Base-by-base conservation (phyloP, 1,284 basidiomycete genomes). In the Pisolithus thermaeus region DNA sequence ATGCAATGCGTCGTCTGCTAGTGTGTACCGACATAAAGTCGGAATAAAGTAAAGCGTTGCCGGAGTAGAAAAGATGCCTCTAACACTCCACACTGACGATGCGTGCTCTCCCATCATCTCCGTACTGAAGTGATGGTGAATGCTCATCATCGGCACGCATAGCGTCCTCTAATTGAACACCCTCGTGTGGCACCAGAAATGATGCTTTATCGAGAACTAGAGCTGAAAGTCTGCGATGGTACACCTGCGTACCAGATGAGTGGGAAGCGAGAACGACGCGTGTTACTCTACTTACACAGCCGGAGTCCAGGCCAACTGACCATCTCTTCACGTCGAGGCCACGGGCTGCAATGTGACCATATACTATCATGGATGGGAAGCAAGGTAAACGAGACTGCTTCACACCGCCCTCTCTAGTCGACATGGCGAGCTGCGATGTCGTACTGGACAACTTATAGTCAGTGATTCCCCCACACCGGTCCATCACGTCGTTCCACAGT, bases 241-340 rank as follows among this genome's bases (percentile, higher is more conserved):
- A 81, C 28, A 75, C 68, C 81, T 75, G 32, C 36, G 38, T n/a
- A 25, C 59, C 22, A 58, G 39, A 41, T 49, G 5, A 37, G 7
- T 18, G 4, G 42, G 53, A 55, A 25, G 20, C 35, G 12, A 25
- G 1, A 38, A 32, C 32, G 5, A 46, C 11, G 20, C 14, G 22
- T n/a, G 23, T 8, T 14, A 4, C 8, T 9, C 49, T 16, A 73
- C 80, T 59, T 61, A 92, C 84, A 61, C 91, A 94, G 7, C 89
- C 92, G 0, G 86, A 79, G 64, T 95, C 92, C 37, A 93, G 65
- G 2, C 91, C 92, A 54, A 91, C 72, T 2, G 82, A 80, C 84
- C 87, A 92, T 28, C 84, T 74, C 57, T 87, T 84, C 58, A 90
- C 68, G 62, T 92, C 88, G 8, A 93, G 72, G 16, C 87, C 87